Evolutionary conservation across 306 rosid genomes (phyloP), one percentile per base, ranked within the genome.

Genomic region (Macrotyloma uniflorum): DNA sequence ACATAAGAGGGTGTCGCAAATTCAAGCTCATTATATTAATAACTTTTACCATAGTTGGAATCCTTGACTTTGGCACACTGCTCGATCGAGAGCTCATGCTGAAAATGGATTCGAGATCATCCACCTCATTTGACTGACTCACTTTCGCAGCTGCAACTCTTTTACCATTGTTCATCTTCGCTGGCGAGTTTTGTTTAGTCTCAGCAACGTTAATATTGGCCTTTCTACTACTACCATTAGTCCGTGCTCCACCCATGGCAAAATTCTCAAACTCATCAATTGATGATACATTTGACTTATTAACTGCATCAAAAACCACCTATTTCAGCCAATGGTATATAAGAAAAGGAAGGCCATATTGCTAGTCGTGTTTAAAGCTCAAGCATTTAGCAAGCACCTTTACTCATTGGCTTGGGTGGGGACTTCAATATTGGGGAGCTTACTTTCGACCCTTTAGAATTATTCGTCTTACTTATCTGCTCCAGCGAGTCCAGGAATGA

Each of bases 201-300:
- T 76, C 86, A 54, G 62, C 30, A 72, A 72, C 77, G 32, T 35
- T 79, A 72, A 43, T 33, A 69, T 83, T 73, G 73, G 83, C 70
- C 67, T 66, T 83, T 81, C 79, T 82, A 14, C 72, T 77, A 8
- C 74, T 72, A 43, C 87, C 63, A 77, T 82, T 89, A 55, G 72
- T 85, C 67, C 19, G 87, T 80, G 80, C 78, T 57, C 36, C 76
- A 28, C 88, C 92, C 88, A 75, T 89, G 74, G 90, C 92, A 86
- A 95, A 95, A 63, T 87, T 73, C 88, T 89, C 98, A 68, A 95
- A 93, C 76, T 92, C 97, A 13, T 95, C 98, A 64, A 95, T 82
- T 42, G 88, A 77, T 73, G 98, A 89, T 62, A 64, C 54, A 35
- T 32, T 74, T 33, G 92, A 78, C 57, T 70, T 83, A 79, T 69